Evolutionary conservation across 2,329 filamentous ascomycete genomes (phyloP).

Genomic region (Madurella fahalii): DNA sequence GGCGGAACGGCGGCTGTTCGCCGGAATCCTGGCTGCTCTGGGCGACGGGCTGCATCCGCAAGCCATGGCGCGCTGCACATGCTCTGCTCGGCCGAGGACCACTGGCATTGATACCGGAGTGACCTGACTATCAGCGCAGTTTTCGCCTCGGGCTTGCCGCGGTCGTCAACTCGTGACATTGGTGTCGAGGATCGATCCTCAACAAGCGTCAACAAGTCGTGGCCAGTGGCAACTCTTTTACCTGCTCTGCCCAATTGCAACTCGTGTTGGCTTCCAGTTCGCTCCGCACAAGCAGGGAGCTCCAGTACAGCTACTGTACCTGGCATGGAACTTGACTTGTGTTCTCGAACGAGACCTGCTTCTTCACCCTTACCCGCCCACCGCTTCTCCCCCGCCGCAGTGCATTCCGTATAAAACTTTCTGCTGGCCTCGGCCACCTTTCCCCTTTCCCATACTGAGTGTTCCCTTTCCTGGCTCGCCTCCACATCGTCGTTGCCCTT

Average conservation of each 20-base stretch:
- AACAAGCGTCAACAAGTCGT: neutral
- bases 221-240: neutral
- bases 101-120: conserved; percentile 8
- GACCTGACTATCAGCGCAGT: conserved; percentile 3
- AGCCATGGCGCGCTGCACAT: conserved; percentile 21
- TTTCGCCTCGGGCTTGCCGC: conserved; percentile 1
- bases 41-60: conserved; percentile 14
- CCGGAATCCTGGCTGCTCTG: conserved; percentile 1
- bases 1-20: conserved; percentile 14
- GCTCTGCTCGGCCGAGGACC: conserved; percentile 22
- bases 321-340: too few species aligned
- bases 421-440: neutral
- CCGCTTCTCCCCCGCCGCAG: neutral
- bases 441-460: conserved; percentile 4
- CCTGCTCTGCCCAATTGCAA: neutral
- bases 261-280: too few species aligned
- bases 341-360: too few species aligned
- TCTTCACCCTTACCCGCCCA: conserved; percentile 13
- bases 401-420: conserved; percentile 22
- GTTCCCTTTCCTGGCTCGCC: neutral
- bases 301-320: too few species aligned
- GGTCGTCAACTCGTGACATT: neutral
- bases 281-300: too few species aligned
- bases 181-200: neutral
- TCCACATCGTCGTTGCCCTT: neutral